Conservation (phyloP, 1,284 basidiomycete species). For the Tilletia horrida region DNA sequence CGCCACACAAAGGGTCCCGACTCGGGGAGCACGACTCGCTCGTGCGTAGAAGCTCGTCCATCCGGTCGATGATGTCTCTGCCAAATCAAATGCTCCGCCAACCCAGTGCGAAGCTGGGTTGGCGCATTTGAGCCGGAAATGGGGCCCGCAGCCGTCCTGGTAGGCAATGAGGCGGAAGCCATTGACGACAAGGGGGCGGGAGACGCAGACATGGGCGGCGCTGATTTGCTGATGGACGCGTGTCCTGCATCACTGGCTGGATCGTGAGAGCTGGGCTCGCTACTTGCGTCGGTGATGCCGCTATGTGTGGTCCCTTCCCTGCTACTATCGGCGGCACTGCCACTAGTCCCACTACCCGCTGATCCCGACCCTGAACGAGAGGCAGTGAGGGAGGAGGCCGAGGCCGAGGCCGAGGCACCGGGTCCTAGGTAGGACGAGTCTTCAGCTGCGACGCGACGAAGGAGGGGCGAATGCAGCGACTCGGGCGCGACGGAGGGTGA, state of each 20-base stretch:
- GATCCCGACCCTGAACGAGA: slow-evolving; percentile 22
- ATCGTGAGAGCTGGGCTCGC: neutral
- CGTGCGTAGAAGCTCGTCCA: slow-evolving; percentile 20
- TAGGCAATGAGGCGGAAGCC: neutral
- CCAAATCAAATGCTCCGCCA: slow-evolving; percentile 35
- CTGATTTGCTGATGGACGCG: no score
- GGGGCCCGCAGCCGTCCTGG: no score
- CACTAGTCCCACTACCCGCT: slow-evolving; percentile 20
- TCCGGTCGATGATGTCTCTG: slow-evolving; percentile 36
- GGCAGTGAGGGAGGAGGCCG: no score
- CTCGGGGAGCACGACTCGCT: slow-evolving; percentile 32
- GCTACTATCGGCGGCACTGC: neutral
- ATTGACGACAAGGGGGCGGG: neutral
- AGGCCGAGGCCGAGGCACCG: no score
- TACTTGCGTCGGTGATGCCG: neutral
- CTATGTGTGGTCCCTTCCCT: neutral
- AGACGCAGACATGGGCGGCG: no score
- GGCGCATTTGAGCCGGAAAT: neutral
- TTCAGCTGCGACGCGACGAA: slow-evolving; percentile 28
- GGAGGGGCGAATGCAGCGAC: slow-evolving; percentile 27
- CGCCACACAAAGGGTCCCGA: slow-evolving; percentile 41
- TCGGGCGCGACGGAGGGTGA: slow-evolving; percentile 15
- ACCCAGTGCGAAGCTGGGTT: neutral
- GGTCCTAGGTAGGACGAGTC: neutral
- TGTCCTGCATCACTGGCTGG: no score